Base-by-base conservation (phyloP, 1,284 basidiomycete genomes). In the Moesziomyces sp. region DNA sequence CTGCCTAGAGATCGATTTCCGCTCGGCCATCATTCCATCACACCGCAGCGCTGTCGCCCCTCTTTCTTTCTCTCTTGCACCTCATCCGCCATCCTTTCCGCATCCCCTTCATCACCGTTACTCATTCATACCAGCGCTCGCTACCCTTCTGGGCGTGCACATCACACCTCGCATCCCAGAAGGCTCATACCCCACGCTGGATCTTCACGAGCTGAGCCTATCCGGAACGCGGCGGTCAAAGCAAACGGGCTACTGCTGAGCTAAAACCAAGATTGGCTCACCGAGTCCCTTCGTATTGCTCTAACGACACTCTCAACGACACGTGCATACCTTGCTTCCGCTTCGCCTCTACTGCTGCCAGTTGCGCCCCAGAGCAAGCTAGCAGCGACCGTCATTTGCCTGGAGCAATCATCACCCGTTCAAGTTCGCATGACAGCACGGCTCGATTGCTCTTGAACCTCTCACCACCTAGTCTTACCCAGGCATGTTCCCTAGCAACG, bases 401-500 rank as follows among this genome's bases (percentile, higher is more conserved):
- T 3, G 11, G 11, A 34, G 30, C 30, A 34, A 34, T 34, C 30
- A 11, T 10, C 30, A 13, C n/a, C 10, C 26, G n/a, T 47, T 18
- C 21, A 19, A 26, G 30, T 23, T 24, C 16, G 9, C 48, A 56
- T 62, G 53, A 51, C 26, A 50, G 43, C 26, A 50, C 35, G 55
- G 14, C 18, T 40, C 46, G 40, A 44, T 46, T 38, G 52, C 9
- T 13, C 26, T 21, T 10, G 21, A 40, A 8, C 40, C 16, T 34
- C 23, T 49, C 34, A n/a, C 45, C 38, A 38, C 23, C 13, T 28
- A 21, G 51, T 38, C 16, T 43, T 9, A 30, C 38, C 3, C n/a
- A 56, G 56, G 46, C 59, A 70, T 74, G 72, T 70, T 74, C 35
- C 57, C 63, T 47, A 74, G 59, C 46, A 69, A 74, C 62, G 61